Percentiles rank a stretch among this genome's conserved stretches.
Conservation (phyloP, 2,329 filamentous ascomycete genomes). For the Aspergillus japonicus region DNA sequence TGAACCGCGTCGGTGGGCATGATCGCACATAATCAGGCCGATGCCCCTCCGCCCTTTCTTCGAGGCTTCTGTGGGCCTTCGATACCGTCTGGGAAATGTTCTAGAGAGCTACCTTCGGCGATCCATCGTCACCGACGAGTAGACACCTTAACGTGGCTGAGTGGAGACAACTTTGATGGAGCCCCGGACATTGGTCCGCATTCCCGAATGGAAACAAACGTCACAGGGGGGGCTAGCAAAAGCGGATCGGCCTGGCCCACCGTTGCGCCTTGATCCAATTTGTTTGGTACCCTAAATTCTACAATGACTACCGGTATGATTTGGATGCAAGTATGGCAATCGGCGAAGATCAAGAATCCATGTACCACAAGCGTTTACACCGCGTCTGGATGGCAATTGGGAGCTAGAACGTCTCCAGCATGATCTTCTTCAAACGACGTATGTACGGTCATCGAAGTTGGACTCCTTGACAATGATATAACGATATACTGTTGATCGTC, state of each 20-base stretch:
- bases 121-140: conserved; percentile 12
- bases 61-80: conserved; percentile 22
- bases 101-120: conserved; percentile 10
- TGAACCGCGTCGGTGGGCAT: neutral
- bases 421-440: neutral
- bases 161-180: conserved; percentile 22
- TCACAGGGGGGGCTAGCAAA: conserved; percentile 20
- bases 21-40: conserved; percentile 16
- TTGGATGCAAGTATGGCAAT: neutral
- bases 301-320: neutral
- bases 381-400: neutral
- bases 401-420: neutral
- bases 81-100: conserved; percentile 17
- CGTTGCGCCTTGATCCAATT: conserved; percentile 10
- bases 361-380: neutral
- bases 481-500: neutral
- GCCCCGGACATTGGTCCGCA: conserved; percentile 22
- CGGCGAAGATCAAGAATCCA: neutral
- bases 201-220: conserved; percentile 23
- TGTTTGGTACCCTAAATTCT: conserved; percentile 8
- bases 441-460: neutral
- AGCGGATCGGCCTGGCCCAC: conserved; percentile 15
- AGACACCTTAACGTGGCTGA: conserved; percentile 18
- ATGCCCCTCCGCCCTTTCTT: conserved; percentile 12
- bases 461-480: neutral